Percentiles rank a stretch among this genome's conserved stretches.
Conservation (phyloP, 169 alveolate genomes). For the Cryptosporidium ubiquitum region DNA sequence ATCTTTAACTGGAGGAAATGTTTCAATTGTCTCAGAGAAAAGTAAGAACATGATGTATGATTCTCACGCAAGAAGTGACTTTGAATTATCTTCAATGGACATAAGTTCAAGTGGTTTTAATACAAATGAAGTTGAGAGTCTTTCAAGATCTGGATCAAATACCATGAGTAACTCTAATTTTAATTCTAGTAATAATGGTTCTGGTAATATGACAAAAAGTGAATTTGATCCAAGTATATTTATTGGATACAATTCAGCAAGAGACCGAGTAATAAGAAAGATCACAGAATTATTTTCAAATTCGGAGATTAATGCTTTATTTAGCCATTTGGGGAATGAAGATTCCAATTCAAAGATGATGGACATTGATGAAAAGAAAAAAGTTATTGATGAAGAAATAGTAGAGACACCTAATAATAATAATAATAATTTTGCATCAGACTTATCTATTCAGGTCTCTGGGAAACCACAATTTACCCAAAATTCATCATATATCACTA, state of each 20-base stretch:
- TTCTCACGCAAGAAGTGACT: not conserved
- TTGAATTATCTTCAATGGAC: not conserved
- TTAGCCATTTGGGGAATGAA: not conserved
- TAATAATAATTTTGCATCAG: not conserved
- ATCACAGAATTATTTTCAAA: conserved; percentile 50
- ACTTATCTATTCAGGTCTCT: not conserved
- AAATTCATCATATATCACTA: conserved; percentile 38
- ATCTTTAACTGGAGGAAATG: not conserved
- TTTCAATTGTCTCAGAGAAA: not conserved
- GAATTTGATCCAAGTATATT: conserved; percentile 69
- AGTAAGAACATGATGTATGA: not conserved
- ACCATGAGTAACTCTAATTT: not conserved
- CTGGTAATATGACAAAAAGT: not conserved
- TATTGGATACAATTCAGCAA: conserved; percentile 57
- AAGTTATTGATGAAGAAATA: no score
- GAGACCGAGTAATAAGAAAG: conserved; percentile 41
- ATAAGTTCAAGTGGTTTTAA: not conserved
- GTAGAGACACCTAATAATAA: not conserved
- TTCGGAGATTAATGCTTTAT: conserved; percentile 15
- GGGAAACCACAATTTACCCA: not conserved
- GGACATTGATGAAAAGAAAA: no score
- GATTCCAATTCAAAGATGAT: not conserved
- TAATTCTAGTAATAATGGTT: not conserved
- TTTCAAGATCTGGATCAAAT: not conserved
- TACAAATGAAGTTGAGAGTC: not conserved